Base-by-base conservation (phyloP, 139 green algal species). In the Coccomyxa sp. region DNA sequence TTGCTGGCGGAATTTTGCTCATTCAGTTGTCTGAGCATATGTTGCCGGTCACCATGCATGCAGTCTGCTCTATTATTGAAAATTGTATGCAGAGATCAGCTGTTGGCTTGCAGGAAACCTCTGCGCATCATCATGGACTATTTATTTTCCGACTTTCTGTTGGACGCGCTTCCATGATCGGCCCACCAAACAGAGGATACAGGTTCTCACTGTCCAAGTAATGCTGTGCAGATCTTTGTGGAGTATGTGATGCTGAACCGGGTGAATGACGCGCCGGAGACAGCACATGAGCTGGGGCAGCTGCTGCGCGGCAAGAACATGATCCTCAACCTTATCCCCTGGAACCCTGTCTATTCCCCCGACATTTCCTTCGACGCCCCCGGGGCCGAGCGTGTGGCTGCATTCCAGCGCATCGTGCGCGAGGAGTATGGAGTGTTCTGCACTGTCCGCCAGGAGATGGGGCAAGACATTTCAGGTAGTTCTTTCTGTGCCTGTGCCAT, bases 211-310 rank as follows among this genome's bases (percentile, higher is more conserved):
- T 51, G 3, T 51, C 38, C 7, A n/a, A 7, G 38, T 51, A 3
- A 51, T 51, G 13, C 71, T 16, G 85, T 90, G 87, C 83, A 89
- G n/a, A 90, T 98, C 27, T 97, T 99, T 83, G 85, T 98, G 13
- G 95, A 99, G 91, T 99, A 99, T 82, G 95, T 99, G 14, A 90
- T 99, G 89, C 88, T 99, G 82, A 86, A 86, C 12, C 90, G 87
- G 10, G 93, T 98, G 0, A 98, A 98, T 82, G 96, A 97, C 85
- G 82, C 66, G 13, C 32, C 80, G 57, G 84, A 95, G 85, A 86
- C 96, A 58, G 96, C 96, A 45, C 89, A 95, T 58, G 76, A 95
- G 90, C 91, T 97, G 83, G 93, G 91, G 0, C 71, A 59, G 77
- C 89, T 96, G 85, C 92, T 97, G 67, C 10, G 13, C n/a, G 92